A percentile compares a stretch with the other conserved stretches of the same genome.
Evolutionary conservation across 768 basidiomycete species (phyloP).

Genomic region (Calocera cornea): DNA sequence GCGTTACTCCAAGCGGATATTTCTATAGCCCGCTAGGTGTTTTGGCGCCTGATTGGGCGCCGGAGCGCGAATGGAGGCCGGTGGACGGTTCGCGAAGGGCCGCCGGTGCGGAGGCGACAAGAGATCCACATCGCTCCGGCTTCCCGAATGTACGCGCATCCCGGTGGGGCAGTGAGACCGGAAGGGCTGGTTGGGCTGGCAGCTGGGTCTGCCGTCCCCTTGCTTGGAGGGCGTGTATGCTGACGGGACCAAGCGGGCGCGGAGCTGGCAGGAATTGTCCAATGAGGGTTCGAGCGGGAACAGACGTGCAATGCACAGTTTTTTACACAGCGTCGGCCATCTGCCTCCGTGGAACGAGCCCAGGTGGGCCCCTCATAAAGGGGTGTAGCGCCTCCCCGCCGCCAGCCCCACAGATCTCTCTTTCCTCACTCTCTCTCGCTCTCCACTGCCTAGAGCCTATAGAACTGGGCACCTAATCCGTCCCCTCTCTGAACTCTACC

Average conservation of each 20-base stretch:
- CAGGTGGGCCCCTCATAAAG: not conserved
- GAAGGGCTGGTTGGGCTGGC: not conserved
- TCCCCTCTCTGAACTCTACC: not conserved
- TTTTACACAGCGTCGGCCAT: not conserved
- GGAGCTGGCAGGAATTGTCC: not conserved
- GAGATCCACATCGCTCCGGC: not conserved
- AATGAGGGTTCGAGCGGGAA: not conserved
- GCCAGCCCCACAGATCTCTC: constrained; percentile 4
- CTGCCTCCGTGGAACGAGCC: not conserved
- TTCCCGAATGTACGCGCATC: not conserved
- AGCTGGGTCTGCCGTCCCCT: not conserved
- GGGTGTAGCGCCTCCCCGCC: not conserved
- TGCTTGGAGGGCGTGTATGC: not conserved
- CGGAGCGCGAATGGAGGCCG: not conserved
- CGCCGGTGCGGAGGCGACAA: not conserved
- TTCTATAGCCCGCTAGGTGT: not conserved
- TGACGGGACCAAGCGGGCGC: not conserved
- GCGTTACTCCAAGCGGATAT: not conserved
- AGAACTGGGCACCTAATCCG: constrained; percentile 2
- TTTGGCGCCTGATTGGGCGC: not conserved
- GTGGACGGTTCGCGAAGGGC: not conserved
- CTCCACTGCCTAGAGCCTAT: constrained; percentile 1
- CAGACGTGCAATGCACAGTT: not conserved
- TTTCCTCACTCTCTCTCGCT: not conserved
- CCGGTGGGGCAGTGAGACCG: constrained; percentile 3